Evolutionary conservation across 768 basidiomycete genomes (phyloP).

Genomic region (Rhodotorula graminis): DNA sequence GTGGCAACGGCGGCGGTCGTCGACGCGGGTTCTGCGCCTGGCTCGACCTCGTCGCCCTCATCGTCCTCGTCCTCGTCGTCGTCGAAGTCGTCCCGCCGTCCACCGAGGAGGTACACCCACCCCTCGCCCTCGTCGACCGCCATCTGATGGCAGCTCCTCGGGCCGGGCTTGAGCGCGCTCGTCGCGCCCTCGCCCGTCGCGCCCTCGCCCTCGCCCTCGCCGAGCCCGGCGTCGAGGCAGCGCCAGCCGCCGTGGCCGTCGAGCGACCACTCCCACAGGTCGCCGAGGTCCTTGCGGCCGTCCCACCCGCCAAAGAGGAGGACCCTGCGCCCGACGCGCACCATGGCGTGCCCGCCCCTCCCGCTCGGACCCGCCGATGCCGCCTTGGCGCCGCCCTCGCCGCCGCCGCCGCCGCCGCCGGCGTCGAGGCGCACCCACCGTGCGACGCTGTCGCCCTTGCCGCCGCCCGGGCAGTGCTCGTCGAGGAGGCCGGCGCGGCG

Average conservation of each 20-base stretch:
- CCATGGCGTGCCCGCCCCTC: slow-evolving; percentile 36
- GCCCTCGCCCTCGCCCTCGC: neutral
- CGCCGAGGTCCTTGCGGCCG: slow-evolving; percentile 8
- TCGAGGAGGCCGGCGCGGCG: neutral
- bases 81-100: slow-evolving; percentile 19
- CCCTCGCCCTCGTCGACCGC: slow-evolving; percentile 31
- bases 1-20: neutral
- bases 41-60: neutral
- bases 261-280: slow-evolving; percentile 35
- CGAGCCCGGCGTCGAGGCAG: neutral
- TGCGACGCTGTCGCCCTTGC: slow-evolving; percentile 8
- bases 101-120: slow-evolving; percentile 38
- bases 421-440: slow-evolving; percentile 20
- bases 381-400: too few relatives aligned
- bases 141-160: slow-evolving; percentile 32
- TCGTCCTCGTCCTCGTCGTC: neutral
- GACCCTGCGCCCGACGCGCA: slow-evolving; percentile 24
- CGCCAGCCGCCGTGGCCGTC: neutral
- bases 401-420: neutral
- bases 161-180: neutral
- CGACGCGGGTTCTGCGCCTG: neutral
- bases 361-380: neutral
- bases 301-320: slow-evolving; percentile 37
- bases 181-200: neutral
- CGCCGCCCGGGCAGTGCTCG: neutral